Percentiles rank a stretch among this genome's conserved stretches.
Evolutionary conservation across 805 yeast genomes (phyloP).

Genomic region (Saccharomycopsis synnaedendra): DNA sequence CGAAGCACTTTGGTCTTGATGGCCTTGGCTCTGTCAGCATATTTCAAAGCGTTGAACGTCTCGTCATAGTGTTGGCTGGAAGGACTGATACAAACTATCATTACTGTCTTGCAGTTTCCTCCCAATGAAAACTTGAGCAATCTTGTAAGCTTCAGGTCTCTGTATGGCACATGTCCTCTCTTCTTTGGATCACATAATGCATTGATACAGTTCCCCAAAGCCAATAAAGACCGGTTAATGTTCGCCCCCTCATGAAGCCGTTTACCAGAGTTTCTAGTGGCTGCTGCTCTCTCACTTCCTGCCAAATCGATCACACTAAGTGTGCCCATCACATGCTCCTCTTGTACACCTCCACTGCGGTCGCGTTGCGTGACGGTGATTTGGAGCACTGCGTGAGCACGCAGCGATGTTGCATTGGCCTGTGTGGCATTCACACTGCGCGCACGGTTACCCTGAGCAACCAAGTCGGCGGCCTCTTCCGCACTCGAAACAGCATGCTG

Average conservation of each 20-base stretch:
- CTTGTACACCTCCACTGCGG: conserved; percentile 50
- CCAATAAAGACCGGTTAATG: conserved; percentile 77
- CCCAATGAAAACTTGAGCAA: conserved; percentile 82
- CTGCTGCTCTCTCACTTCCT: conserved; percentile 90
- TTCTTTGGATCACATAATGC: conserved; percentile 70
- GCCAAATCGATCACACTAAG: conserved; percentile 85
- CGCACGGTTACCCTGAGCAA: conserved; percentile 57
- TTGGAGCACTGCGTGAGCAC: conserved; percentile 91
- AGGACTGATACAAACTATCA: conserved; percentile 93
- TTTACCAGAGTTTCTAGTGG: conserved; percentile 75
- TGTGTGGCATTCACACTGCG: conserved; percentile 82
- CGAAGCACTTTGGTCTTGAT: conserved; percentile 71
- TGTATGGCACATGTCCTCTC: conserved; percentile 70
- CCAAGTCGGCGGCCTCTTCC: conserved; percentile 70
- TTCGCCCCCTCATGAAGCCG: conserved; percentile 87
- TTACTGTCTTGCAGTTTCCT: conserved; percentile 89
- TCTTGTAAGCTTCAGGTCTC: conserved; percentile 85
- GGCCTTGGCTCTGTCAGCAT: conserved; percentile 86
- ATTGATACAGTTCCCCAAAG: conserved; percentile 88
- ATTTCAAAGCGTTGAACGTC: conserved; percentile 80
- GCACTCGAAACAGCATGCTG: conserved; percentile 50
- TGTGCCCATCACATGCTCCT: conserved; percentile 66
- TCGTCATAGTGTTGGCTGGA: conserved; percentile 84
- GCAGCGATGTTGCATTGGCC: conserved; percentile 81
- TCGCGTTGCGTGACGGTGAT: conserved; percentile 54